Percentiles rank a stretch among this genome's conserved stretches.
These are phyloP conservation scores for Neophaeococcomyces mojaviensis DNA, from an alignment of 2,329 filamentous ascomycete species.

Conservation along the genomic window DNA sequence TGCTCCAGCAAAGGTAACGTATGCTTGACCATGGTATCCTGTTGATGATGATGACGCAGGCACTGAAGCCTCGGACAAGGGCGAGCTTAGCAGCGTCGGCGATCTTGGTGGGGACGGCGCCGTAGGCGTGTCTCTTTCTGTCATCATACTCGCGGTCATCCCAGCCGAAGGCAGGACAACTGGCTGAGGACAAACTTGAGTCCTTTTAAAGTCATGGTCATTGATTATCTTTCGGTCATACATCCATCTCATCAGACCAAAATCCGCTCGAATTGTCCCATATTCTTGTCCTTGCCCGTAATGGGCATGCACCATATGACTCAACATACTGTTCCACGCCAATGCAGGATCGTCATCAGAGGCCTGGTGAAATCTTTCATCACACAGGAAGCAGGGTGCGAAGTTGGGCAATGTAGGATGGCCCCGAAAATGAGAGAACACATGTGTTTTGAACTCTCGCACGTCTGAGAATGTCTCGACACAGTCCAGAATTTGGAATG, in stretches of 20 bases:
- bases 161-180: slow-evolving; percentile 13
- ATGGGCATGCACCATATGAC: slow-evolving; percentile 35
- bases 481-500: slow-evolving; percentile 41
- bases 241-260: slow-evolving; percentile 40
- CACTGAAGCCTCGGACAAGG: slow-evolving; percentile 7
- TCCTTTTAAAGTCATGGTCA: slow-evolving; percentile 36
- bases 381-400: slow-evolving; percentile 39
- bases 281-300: slow-evolving; percentile 35
- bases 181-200: slow-evolving; percentile 34
- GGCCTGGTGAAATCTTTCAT: slow-evolving; percentile 19
- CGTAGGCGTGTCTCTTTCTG: slow-evolving; percentile 9
- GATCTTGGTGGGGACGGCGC: slow-evolving; percentile 15
- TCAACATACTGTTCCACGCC: slow-evolving; percentile 37
- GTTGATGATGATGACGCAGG: slow-evolving; percentile 6
- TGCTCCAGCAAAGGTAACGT: slow-evolving; percentile 18
- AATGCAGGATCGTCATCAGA: slow-evolving; percentile 21
- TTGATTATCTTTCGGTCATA: slow-evolving; percentile 36
- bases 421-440: slow-evolving; percentile 38
- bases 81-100: slow-evolving; percentile 11
- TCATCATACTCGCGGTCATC: not conserved
- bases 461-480: slow-evolving; percentile 32
- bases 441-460: slow-evolving; percentile 36
- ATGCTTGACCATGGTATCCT: slow-evolving; percentile 17
- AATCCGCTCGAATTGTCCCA: slow-evolving; percentile 34
- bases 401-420: slow-evolving; percentile 30